Base-by-base conservation (phyloP, 1,284 basidiomycete species). In the Sphaerobolus stellatus region DNA sequence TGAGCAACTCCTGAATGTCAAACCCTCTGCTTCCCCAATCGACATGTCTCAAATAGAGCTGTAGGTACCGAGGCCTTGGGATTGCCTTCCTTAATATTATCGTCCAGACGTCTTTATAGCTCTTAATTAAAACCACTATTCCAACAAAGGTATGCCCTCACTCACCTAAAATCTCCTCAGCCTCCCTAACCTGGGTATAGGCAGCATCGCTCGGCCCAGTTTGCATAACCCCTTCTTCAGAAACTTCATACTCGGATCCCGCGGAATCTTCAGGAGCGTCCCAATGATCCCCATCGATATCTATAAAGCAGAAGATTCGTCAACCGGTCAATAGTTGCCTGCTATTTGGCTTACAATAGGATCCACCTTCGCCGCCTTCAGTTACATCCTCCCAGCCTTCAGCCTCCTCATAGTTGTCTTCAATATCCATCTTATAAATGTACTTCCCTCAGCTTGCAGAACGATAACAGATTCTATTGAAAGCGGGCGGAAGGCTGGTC, bases 1-100 rank as follows among this genome's bases (percentile, higher is more conserved):
- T 78, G 48, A 90, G 66, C 62, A 90, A 86, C 55, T 89, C 84
- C 29, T 78, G 80, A 63, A 88, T 87, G 57, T 84, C 76, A 1
- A 79, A 78, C 88, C 83, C 59, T 81, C 78, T 52, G 88, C 82
- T 62, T 85, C 81, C 71, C 81, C 60, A 83, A 82, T 67, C 14
- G 65, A 63, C 18, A 66, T 59, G 59, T 89, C 84, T 84, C 88
- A 91, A 52, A 82, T 81, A 60, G 79, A 81, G 30, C 75, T 74
- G 27, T 88, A 68, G 20, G 80, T 66, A 2, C 77, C 78, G 4
- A 75, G 61, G 30, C 67, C 71, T 5, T 76, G 73, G 73, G 69
- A n/a, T 72, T 74, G 58, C 81, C 79, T 27, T 76, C 71, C 7
- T 73, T 65, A n/a, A 88, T 86, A 49, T 77, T 80, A 57, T 79